Evolutionary conservation across 768 basidiomycete species (phyloP), one percentile per base, ranked within the genome.

Genomic region (Serendipita indica): DNA sequence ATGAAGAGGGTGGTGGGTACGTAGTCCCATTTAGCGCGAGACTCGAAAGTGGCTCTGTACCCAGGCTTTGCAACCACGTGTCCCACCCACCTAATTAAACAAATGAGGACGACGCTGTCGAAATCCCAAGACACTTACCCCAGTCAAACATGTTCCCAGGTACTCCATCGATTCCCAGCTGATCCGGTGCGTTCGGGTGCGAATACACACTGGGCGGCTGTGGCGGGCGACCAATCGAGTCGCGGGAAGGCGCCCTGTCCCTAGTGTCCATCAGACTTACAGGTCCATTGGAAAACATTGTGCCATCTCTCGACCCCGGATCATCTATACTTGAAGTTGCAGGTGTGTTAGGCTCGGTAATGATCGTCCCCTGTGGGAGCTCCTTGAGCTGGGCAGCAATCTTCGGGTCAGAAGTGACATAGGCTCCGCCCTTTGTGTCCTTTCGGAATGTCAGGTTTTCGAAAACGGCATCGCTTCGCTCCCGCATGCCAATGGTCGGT

Each of bases 81-180:
- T 43, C 41, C 41, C 41, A 43, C 27, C 41, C 41, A 43, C 41
- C 41, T 43, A 43, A 7, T 13, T 39, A 37, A 10, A 37, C 10
- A 37, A 37, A 37, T 37, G 18, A 37, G 18, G 35, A 18, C 35
- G 10, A 37, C 35, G 18, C 35, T 10, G 35, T 18, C 18, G 35
- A 25, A n/a, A n/a, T 5, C 18, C 5, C 5, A 43, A n/a, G 58
- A 4, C 3, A 74, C 77, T 63, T 64, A 87, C 86, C 79, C 85
- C 86, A 90, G 68, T 89, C 86, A 69, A 88, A 90, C 86, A 90
- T 89, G 18, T 79, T 77, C 2, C 82, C 83, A 39, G 88, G 88
- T 57, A 90, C 80, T 1, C 86, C 86, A 61, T 88, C 85, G 68
- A 90, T 18, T 7, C 41, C 41, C 41, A 43, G 2, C 1, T 6